Base-by-base conservation (phyloP, 164 flowering plant genomes). In the Dillenia suffruticosa region DNA sequence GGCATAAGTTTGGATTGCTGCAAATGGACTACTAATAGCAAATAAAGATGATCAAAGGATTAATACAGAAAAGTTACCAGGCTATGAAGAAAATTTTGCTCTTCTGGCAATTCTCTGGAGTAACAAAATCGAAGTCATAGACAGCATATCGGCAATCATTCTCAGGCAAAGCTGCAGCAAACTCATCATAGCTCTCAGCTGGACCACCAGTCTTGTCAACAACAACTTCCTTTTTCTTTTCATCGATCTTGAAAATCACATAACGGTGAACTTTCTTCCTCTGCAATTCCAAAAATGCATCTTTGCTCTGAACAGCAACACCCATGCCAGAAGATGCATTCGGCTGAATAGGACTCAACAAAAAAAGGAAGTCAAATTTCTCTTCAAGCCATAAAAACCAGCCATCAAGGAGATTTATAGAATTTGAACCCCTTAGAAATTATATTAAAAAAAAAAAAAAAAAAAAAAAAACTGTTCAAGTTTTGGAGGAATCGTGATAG, bases 281-380 rank as follows among this genome's bases (percentile, higher is more conserved):
- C 72, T 82, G 63, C 49, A 84, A 59, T 49, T 84, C 86, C 68
- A 84, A 51, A 55, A 72, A 84, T 45, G 78, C 64, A 59, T 54
- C 55, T 65, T 70, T 77, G 72, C 84, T 70, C 8, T 79, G 71
- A 44, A 80, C 89, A 40, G 76, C 66, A 49, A 82, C 83, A 0
- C 81, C 80, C 82, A 84, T 79, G n/a, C 85, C 87, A 10, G 82
- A 84, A 7, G 83, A 75, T 19, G 86, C 76, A 74, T 82, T 84
- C 53, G 65, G 64, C 86, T 81, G 40, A 32, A 5, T 32, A 32
- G 40, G 40, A 32, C 40, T 32, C 40, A 32, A 32, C 7, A 32
- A 32, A 32, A 19, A 40, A 51, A 9, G 40, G 7, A 32, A 4
- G 6, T 32, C 40, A 32, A 32, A 32, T 32, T 32, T 32, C 40